phyloP scores from a whole-genome alignment of 805 yeast genomes.

The Kodamaea jinghongensis region DNA sequence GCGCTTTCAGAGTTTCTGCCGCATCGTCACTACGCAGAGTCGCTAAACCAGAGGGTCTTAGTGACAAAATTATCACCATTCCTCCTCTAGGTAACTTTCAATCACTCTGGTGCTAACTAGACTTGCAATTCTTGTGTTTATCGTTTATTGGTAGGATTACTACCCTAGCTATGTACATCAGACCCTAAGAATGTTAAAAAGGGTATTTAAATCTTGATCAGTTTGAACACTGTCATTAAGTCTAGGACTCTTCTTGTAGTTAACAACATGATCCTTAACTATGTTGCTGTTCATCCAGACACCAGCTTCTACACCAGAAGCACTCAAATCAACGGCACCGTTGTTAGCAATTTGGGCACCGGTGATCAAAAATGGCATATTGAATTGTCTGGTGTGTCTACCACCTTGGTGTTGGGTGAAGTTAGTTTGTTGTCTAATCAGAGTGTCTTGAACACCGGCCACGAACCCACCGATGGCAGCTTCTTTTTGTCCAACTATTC shows the following conservation, averaged over 20 bases:
- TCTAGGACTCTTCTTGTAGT: conserved; percentile 6
- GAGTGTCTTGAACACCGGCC: conserved; percentile 32
- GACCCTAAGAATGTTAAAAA: conserved; percentile 8
- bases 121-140: too few species aligned
- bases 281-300: conserved; percentile 31
- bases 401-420: conserved; percentile 35
- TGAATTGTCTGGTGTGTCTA: conserved; percentile 42
- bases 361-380: conserved; percentile 41
- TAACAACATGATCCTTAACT: conserved; percentile 1
- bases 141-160: too few species aligned
- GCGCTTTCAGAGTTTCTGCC: too few species aligned
- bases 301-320: conserved; percentile 41
- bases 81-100: too few species aligned
- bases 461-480: conserved; percentile 63
- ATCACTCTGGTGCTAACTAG: too few species aligned
- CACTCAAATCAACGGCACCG: conserved; percentile 40
- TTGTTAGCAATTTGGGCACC: conserved; percentile 34
- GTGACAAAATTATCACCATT: too few species aligned
- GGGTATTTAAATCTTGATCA: conserved; percentile 9
- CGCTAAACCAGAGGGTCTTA: too few species aligned
- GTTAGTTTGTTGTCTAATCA: conserved; percentile 34
- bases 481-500: conserved; percentile 49
- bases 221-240: conserved; percentile 7
- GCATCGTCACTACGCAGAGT: too few species aligned
- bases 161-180: background rate